Evolutionary conservation across 1,139 yeast genomes (phyloP), one percentile per base, ranked within the genome.

Genomic region (Suhomyces guaymorum): DNA sequence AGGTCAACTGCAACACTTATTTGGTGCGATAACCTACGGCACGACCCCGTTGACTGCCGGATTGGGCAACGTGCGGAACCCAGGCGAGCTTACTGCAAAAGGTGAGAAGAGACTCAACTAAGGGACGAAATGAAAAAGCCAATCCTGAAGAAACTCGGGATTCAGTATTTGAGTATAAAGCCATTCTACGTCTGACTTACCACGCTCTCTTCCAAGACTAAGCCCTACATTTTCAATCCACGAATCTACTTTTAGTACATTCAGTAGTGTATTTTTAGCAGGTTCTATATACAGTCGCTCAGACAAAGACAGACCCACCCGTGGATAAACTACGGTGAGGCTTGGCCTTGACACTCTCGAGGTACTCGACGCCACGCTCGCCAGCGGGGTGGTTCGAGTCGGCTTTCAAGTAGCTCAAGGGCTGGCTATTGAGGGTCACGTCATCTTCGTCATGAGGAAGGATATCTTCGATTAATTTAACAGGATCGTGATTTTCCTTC

Each of bases 251-350:
- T n/a, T n/a, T n/a, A n/a, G n/a, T n/a, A n/a, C n/a, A n/a, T n/a
- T n/a, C n/a, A n/a, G n/a, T n/a, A n/a, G n/a, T n/a, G n/a, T n/a
- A n/a, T n/a, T n/a, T n/a, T n/a, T 6, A 17, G 19, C 19, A 6
- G 8, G 19, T 17, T 5, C 19, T 17, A 17, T 17, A 17, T 17
- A 17, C n/a, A n/a, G n/a, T n/a, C n/a, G n/a, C n/a, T n/a, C n/a
- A 47, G 12, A 45, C 24, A 29, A 49, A 49, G 2, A 48, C 41
- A 7, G 51, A 46, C 10, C 52, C 50, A 11, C 52, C 52, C 8
- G 46, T 43, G 3, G 53, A 48, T 15, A 45, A 39, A 15, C 43
- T 41, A 15, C 51, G 39, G 25, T 35, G 41, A 9, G 37, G 35
- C 8, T 34, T 33, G n/a, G 37, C n/a, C 21, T 33, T 20, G 10